Percentiles rank a stretch among this genome's conserved stretches.
Conservation (phyloP, 768 basidiomycete genomes). For the Gloeostereum incarnatum region DNA sequence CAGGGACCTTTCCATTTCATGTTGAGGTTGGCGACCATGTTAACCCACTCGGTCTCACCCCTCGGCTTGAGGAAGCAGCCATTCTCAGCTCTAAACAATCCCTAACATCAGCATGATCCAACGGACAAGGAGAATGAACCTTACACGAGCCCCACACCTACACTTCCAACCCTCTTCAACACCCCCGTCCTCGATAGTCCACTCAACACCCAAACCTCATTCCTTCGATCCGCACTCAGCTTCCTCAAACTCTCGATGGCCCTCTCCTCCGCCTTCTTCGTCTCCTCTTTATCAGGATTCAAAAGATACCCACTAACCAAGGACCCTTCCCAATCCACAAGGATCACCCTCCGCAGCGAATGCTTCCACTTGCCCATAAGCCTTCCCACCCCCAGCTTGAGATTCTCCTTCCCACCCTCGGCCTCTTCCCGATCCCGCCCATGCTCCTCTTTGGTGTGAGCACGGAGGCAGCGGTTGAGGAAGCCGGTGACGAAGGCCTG, state of each 20-base stretch:
- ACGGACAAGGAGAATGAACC: constrained; percentile 16
- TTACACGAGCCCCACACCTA: constrained; percentile 65
- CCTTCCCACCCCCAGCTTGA: constrained; percentile 24
- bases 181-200: constrained; percentile 57
- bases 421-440: background rate
- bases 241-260: constrained; percentile 42
- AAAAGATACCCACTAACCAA: constrained; percentile 5
- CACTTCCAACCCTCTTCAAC: constrained; percentile 52
- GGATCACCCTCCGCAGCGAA: constrained; percentile 52
- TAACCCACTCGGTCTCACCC: constrained; percentile 49
- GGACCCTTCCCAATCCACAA: constrained; percentile 76
- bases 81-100: constrained; percentile 62
- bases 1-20: constrained; percentile 76
- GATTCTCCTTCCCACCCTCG: background rate
- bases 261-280: background rate
- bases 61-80: constrained; percentile 73
- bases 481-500: constrained; percentile 77
- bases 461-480: constrained; percentile 65
- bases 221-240: constrained; percentile 54
- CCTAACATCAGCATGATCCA: constrained; percentile 1
- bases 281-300: constrained; percentile 3
- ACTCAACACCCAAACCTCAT: constrained; percentile 79
- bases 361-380: constrained; percentile 63
- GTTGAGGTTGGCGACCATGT: constrained; percentile 73
- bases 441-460: constrained; percentile 49